A percentile compares a stretch with the other conserved stretches of the same genome.
These are phyloP conservation scores for Fusarium brachygibbosum DNA, from an alignment of 2,329 filamentous ascomycete genomes.

Conservation along the genomic window DNA sequence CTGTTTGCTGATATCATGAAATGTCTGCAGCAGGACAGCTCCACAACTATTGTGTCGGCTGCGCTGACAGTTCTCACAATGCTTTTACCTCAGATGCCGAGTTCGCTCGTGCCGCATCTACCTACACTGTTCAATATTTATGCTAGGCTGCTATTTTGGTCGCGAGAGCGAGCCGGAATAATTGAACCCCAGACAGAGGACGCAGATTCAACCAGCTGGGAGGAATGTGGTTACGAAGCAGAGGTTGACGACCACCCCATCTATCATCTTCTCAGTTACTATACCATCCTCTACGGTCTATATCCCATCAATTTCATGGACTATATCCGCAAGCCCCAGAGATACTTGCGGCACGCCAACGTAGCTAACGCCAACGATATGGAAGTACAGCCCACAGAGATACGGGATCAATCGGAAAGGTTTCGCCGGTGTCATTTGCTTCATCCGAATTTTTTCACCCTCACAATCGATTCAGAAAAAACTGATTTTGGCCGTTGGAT, in stretches of 20 bases:
- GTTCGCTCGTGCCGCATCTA: conserved; percentile 75
- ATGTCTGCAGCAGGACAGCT: conserved; percentile 82
- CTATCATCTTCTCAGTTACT: conserved; percentile 79
- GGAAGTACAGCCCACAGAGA: conserved; percentile 82
- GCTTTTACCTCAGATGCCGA: conserved; percentile 85
- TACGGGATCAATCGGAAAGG: conserved; percentile 79
- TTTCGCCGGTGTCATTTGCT: conserved; percentile 80
- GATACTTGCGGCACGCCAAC: conserved; percentile 80
- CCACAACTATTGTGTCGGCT: conserved; percentile 80
- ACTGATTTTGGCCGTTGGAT: conserved; percentile 82
- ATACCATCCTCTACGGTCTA: conserved; percentile 84
- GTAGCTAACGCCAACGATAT: conserved; percentile 79
- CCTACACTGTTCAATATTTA: conserved; percentile 86
- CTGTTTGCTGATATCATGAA: conserved; percentile 79
- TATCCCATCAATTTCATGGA: conserved; percentile 90
- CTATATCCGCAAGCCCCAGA: conserved; percentile 85
- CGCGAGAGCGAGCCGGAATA: conserved; percentile 64
- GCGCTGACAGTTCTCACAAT: conserved; percentile 82
- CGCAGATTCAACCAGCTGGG: conserved; percentile 66
- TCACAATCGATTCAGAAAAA: conserved; percentile 84
- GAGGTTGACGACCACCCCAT: conserved; percentile 73
- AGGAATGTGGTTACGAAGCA: conserved; percentile 71
- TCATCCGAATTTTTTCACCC: conserved; percentile 86
- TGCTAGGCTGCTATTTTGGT: conserved; percentile 84
- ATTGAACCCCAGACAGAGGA: conserved; percentile 58